Conservation (phyloP, 169 alveolate genomes). For the Cryptosporidium canis region DNA sequence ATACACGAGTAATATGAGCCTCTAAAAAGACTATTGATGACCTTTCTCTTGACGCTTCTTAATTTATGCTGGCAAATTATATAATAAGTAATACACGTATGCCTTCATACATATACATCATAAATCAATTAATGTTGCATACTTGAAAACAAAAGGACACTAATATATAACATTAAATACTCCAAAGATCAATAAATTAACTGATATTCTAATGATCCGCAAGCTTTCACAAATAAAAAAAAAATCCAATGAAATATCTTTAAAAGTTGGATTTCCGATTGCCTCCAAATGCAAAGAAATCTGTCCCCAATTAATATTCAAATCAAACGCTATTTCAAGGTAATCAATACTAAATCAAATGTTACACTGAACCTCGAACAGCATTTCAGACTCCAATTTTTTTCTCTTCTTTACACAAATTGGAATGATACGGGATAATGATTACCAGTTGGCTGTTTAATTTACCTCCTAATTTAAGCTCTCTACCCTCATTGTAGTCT, state of each 20-base stretch:
- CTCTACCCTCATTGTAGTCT: constrained; percentile 11
- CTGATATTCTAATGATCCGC: background rate
- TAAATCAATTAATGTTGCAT: background rate
- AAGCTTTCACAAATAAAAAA: background rate
- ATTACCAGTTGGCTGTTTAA: background rate
- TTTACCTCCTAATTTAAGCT: background rate
- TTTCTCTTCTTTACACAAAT: background rate
- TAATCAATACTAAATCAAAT: background rate
- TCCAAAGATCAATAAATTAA: background rate
- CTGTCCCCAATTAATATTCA: background rate
- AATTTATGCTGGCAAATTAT: background rate
- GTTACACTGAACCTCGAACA: background rate
- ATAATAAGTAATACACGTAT: background rate
- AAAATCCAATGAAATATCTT: background rate
- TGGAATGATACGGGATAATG: background rate
- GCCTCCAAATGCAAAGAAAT: background rate
- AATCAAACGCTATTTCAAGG: background rate
- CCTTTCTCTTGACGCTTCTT: background rate
- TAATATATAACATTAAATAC: background rate
- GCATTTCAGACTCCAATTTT: background rate
- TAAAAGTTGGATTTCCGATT: background rate
- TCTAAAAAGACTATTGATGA: background rate
- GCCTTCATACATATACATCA: background rate
- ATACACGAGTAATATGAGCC: background rate
- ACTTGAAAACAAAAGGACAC: background rate